These are phyloP conservation scores for Hemileia vastatrix DNA, from an alignment of 1,284 basidiomycete species.

Conservation along the genomic window DNA sequence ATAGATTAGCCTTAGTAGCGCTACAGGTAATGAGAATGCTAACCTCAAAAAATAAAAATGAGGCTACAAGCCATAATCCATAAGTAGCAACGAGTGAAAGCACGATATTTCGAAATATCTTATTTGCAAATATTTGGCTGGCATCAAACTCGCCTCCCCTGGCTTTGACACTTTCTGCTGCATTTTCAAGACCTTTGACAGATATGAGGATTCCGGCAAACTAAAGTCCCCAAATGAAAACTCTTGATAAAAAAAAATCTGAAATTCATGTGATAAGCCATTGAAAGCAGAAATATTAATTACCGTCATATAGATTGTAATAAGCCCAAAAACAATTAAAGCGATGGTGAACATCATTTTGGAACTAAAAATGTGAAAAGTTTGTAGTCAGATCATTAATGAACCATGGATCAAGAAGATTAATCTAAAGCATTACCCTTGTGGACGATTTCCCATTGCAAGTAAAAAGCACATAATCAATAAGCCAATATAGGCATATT, in stretches of 20 bases:
- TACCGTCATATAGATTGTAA: constrained; percentile 87
- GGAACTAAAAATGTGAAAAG: constrained; percentile 47
- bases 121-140: constrained; percentile 58
- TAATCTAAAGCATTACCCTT: constrained; percentile 52
- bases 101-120: constrained; percentile 75
- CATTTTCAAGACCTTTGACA: constrained; percentile 57
- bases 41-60: constrained; percentile 61
- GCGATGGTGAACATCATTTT: constrained; percentile 71
- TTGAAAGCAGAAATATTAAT: constrained; percentile 32
- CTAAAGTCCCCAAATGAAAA: constrained; percentile 45
- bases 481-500: constrained; percentile 78
- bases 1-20: not conserved
- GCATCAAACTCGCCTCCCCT: constrained; percentile 51
- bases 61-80: constrained; percentile 70
- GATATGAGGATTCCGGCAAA: constrained; percentile 67
- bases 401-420: not conserved
- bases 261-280: not conserved
- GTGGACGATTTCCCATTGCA: constrained; percentile 80
- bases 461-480: constrained; percentile 83
- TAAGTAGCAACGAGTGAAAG: constrained; percentile 74
- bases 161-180: constrained; percentile 47
- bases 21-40: constrained; percentile 48
- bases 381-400: too few relatives aligned
- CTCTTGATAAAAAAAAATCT: not conserved
- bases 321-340: constrained; percentile 71